These are phyloP conservation scores for Euphorbia lathyris DNA, from an alignment of 345 rosid genomes.

Conservation along the genomic window DNA sequence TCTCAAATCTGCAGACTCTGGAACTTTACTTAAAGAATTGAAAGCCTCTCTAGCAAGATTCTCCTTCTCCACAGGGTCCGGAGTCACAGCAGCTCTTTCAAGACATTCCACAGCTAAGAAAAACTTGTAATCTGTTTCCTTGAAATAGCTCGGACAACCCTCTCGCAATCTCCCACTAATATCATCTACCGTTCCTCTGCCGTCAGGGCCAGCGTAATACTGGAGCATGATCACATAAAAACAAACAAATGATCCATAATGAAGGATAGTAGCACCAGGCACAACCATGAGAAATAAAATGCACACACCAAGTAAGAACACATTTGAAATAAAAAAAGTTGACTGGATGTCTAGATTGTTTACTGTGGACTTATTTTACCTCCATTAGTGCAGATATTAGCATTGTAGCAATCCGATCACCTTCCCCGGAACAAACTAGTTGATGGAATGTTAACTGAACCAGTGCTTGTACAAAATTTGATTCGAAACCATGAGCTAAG, in stretches of 20 bases:
- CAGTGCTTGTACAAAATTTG: slow-evolving; percentile 52
- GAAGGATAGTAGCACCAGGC: slow-evolving; percentile 11
- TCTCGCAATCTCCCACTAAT: slow-evolving; percentile 74
- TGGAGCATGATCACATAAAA: slow-evolving; percentile 30
- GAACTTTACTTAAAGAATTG: slow-evolving; percentile 76
- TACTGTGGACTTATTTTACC: slow-evolving; percentile 42
- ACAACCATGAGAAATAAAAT: slow-evolving; percentile 2
- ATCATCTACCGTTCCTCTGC: slow-evolving; percentile 97
- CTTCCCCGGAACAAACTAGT: slow-evolving; percentile 92
- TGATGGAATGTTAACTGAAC: slow-evolving; percentile 87
- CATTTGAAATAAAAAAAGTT: not conserved
- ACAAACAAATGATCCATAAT: slow-evolving; percentile 4
- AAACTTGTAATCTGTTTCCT: slow-evolving; percentile 93
- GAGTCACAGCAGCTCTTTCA: slow-evolving; percentile 72
- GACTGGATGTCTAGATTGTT: not conserved
- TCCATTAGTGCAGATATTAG: slow-evolving; percentile 86
- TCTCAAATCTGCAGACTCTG: slow-evolving; percentile 88
- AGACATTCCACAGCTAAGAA: slow-evolving; percentile 97
- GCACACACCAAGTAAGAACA: not conserved
- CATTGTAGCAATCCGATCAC: slow-evolving; percentile 83
- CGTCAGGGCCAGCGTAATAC: slow-evolving; percentile 97
- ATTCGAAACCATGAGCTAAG: slow-evolving; percentile 80
- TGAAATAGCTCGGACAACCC: slow-evolving; percentile 96
- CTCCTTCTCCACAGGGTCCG: slow-evolving; percentile 67
- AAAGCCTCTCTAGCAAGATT: slow-evolving; percentile 90